These are phyloP conservation scores for Sclerotinia borealis DNA, from an alignment of 2,329 filamentous ascomycete genomes.

Conservation along the genomic window DNA sequence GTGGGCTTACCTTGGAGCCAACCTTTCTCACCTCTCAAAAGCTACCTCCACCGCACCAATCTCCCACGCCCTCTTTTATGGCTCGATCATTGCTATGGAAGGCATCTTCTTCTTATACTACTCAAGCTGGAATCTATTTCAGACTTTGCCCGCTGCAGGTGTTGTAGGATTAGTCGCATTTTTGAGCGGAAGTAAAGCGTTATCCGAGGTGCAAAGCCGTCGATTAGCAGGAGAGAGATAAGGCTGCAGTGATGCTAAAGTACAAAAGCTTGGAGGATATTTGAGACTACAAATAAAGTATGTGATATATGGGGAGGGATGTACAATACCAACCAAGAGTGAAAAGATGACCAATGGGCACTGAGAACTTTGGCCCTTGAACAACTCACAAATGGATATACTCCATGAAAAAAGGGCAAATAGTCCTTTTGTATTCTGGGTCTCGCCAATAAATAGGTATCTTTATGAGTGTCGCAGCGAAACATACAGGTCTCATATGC, in stretches of 20 bases:
- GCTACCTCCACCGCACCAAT: constrained; percentile 72
- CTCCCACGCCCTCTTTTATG: constrained; percentile 78
- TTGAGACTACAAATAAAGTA: not conserved
- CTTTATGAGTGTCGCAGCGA: not conserved
- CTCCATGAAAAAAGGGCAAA: not conserved
- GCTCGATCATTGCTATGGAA: constrained; percentile 82
- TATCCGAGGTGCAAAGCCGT: constrained; percentile 88
- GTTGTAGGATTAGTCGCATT: constrained; percentile 67
- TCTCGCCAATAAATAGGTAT: constrained; percentile 7
- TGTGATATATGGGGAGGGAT: not conserved
- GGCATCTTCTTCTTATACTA: constrained; percentile 95
- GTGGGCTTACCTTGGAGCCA: constrained; percentile 81
- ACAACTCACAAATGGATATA: not conserved
- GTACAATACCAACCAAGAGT: constrained; percentile 9
- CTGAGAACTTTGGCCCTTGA: not conserved
- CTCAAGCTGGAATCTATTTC: constrained; percentile 84
- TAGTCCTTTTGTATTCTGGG: not conserved
- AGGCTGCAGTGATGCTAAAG: not conserved
- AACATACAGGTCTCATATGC: not conserved
- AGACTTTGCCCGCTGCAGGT: constrained; percentile 68
- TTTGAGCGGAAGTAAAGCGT: constrained; percentile 79
- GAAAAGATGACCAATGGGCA: not conserved
- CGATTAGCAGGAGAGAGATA: constrained; percentile 57
- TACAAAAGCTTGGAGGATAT: not conserved
- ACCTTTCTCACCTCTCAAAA: constrained; percentile 68